Base-by-base conservation (phyloP, 192 early-diverging fungal genomes). In the Thamnidium elegans region DNA sequence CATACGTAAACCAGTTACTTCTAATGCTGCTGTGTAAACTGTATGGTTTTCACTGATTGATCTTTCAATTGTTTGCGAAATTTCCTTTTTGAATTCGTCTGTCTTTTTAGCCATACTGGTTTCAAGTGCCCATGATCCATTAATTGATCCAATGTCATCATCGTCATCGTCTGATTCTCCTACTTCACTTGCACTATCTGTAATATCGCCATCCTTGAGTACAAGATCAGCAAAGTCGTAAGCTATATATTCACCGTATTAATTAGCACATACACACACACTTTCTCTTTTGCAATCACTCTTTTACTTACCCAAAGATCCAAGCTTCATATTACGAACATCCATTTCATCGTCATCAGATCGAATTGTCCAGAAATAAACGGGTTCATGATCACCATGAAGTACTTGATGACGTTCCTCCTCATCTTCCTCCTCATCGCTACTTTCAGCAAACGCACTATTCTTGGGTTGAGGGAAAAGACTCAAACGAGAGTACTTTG, bases 1-100 rank as follows among this genome's bases (percentile, higher is more conserved):
- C 86, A 97, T 88, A 47, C 93, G 90, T 52, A 94, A 76, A 4
- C 89, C 89, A 58, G 91, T 94, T 14, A 97, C 77, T 78, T 99
- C 95, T 10, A 95, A 73, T 7, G 81, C 81, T 9, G 93, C 84
- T 61, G 86, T 87, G 21, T 91, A 89, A 13, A 90, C 79, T 6
- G 75, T 66, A 69, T 94, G 92, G 48, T 82, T 75, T 54, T 94
- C 92, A 19, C 76, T 79, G 63, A 95, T 86, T 7, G 94, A 92
- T 11, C 94, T 83, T 34, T 91, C 86, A 50, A 96, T 75, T 0
- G 93, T 94, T 51, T 79, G 80, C 1, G 76, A 64, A 26, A 92
- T 82, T 79, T 89, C 94, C 21, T 80, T 78, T 55, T 87, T 84
- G 77, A 90, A 87, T 42, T 88, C 86, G 47, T 92, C 91, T 1